Percentiles rank a stretch among this genome's conserved stretches.
These are phyloP conservation scores for Trichoderma guizhouense DNA, from an alignment of 2,329 filamentous ascomycete genomes.

Conservation along the genomic window DNA sequence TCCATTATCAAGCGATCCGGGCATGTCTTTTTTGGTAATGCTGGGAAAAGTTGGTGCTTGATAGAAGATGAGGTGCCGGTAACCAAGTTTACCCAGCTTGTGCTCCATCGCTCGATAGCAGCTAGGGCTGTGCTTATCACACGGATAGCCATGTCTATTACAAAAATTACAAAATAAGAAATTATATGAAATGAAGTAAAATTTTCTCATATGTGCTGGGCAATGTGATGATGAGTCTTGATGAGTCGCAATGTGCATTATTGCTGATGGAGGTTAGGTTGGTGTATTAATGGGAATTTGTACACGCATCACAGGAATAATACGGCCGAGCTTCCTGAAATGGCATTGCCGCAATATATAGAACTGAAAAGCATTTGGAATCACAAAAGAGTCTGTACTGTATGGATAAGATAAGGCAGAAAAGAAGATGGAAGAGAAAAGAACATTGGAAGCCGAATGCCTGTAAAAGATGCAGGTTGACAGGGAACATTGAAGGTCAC, in stretches of 20 bases:
- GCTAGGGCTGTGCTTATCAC: accelerated
- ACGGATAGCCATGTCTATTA: background rate
- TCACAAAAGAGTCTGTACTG: background rate
- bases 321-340: background rate
- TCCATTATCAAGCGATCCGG: background rate
- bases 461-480: background rate
- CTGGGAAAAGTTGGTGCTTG: background rate
- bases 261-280: background rate
- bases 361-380: background rate
- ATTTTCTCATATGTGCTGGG: background rate
- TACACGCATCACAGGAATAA: background rate
- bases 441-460: background rate
- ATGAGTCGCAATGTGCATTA: background rate
- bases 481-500: background rate
- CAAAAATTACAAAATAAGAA: background rate
- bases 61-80: background rate
- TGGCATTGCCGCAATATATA: background rate
- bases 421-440: background rate
- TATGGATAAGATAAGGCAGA: background rate
- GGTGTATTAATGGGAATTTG: background rate
- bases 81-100: background rate
- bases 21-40: background rate
- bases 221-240: background rate
- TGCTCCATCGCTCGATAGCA: background rate
- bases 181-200: background rate